Percentiles rank a stretch among this genome's conserved stretches.
Conservation (phyloP, 805 yeast genomes). For the Saturnispora ahearnii region DNA sequence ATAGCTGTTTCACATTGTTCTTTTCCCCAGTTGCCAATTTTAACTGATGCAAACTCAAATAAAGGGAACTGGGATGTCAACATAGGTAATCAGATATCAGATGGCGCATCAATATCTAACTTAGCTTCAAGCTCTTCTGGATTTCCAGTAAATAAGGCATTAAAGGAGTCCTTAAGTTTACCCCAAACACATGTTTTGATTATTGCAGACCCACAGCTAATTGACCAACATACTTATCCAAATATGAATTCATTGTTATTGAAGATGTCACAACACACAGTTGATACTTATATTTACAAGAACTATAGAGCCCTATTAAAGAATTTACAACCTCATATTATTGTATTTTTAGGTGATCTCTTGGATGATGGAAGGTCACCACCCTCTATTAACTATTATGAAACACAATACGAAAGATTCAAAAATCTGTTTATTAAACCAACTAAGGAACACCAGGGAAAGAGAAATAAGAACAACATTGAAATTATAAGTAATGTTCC, state of each 20-base stretch:
- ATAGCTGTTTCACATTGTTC: conserved; percentile 9
- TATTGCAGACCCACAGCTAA: conserved; percentile 92
- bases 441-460: conserved; percentile 24
- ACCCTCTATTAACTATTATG: conserved; percentile 42
- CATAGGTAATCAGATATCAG: conserved; percentile 4
- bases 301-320: conserved; percentile 59
- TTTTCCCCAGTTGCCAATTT: conserved; percentile 9
- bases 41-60: background rate
- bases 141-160: conserved; percentile 1
- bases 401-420: conserved; percentile 55
- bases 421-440: conserved; percentile 41
- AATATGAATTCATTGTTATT: conserved; percentile 47
- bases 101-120: conserved; percentile 1
- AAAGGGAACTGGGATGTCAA: conserved; percentile 1
- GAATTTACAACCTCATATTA: conserved; percentile 61
- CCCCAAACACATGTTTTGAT: conserved; percentile 24
- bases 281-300: conserved; percentile 72
- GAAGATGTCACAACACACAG: conserved; percentile 44
- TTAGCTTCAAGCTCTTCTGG: background rate
- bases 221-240: conserved; percentile 83
- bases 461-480: conserved; percentile 24
- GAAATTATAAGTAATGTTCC: conserved; percentile 42
- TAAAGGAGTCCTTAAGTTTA: background rate
- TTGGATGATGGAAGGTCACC: conserved; percentile 80
- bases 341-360: conserved; percentile 79